A percentile compares a stretch with the other conserved stretches of the same genome.
Conservation (phyloP, 768 basidiomycete genomes). For the Pleurotus tuber-regium region DNA sequence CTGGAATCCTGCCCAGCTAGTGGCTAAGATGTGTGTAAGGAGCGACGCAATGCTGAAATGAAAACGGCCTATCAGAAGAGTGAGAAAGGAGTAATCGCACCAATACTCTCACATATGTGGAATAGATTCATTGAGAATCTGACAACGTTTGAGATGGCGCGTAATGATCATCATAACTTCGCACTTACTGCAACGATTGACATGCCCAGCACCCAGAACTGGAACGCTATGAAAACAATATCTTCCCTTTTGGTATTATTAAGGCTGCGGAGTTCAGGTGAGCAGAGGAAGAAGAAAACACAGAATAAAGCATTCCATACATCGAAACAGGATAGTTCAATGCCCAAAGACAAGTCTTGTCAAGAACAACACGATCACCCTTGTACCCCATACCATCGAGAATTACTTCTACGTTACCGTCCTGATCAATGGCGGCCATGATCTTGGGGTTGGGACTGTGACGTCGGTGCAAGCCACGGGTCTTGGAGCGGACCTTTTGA, state of each 20-base stretch:
- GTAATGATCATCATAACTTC: background rate
- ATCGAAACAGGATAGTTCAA: constrained; percentile 69
- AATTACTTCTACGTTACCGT: constrained; percentile 24
- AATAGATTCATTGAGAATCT: constrained; percentile 69
- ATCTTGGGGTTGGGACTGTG: constrained; percentile 17
- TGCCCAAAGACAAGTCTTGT: constrained; percentile 50
- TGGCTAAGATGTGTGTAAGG: constrained; percentile 70
- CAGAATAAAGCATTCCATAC: constrained; percentile 38
- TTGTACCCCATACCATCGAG: constrained; percentile 32
- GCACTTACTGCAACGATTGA: constrained; percentile 55
- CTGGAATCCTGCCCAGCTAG: constrained; percentile 71
- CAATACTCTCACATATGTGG: constrained; percentile 50
- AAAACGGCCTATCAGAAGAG: too few species aligned
- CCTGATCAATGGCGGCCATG: constrained; percentile 14
- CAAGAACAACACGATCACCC: constrained; percentile 35
- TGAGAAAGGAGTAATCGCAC: background rate
- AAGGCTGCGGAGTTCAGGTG: constrained; percentile 39
- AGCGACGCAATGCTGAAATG: constrained; percentile 60
- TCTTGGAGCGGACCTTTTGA: too few species aligned
- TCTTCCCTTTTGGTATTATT: constrained; percentile 76
- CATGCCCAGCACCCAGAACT: constrained; percentile 80
- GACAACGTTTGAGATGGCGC: background rate
- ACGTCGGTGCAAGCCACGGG: background rate
- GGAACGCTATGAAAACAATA: constrained; percentile 73
- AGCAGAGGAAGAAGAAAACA: background rate